These are phyloP conservation scores for Cytospora schulzeri DNA, from an alignment of 2,329 filamentous ascomycete species.

Conservation along the genomic window DNA sequence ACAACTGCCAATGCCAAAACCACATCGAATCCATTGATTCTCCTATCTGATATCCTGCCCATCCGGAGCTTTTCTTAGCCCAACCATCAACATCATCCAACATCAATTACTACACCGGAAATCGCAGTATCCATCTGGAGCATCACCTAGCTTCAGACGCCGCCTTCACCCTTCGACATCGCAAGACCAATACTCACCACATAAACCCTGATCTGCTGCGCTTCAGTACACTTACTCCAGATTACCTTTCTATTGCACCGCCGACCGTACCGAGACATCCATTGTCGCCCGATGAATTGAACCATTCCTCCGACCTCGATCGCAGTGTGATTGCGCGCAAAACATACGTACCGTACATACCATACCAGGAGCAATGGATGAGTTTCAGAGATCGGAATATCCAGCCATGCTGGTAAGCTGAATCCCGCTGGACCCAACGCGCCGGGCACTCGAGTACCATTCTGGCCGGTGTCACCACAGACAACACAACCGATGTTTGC, in stretches of 20 bases:
- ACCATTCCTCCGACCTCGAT: conserved; percentile 5
- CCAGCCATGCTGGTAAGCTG: conserved; percentile 82
- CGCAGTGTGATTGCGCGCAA: conserved; percentile 30
- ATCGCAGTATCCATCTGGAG: neutral
- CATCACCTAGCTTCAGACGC: neutral
- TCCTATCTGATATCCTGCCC: neutral
- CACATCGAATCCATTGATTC: neutral
- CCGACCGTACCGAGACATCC: conserved; percentile 9
- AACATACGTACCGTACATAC: conserved; percentile 24
- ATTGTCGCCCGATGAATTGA: conserved; percentile 22
- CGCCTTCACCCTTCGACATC: conserved; percentile 20
- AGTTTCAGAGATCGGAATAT: conserved; percentile 85
- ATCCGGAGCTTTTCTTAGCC: neutral
- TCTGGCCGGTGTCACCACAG: conserved; percentile 7
- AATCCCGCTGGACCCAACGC: conserved; percentile 19
- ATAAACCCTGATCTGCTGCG: neutral
- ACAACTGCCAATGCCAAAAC: neutral
- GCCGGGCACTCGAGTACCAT: conserved; percentile 4
- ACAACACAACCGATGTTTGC: conserved; percentile 11
- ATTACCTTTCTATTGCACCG: neutral
- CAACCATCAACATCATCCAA: neutral
- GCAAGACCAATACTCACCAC: neutral
- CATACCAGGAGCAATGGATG: conserved; percentile 59
- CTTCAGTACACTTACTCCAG: neutral
- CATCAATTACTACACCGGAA: neutral